These are phyloP conservation scores for Chlorella sp. DNA, from an alignment of 139 green algal genomes.

Conservation along the genomic window DNA sequence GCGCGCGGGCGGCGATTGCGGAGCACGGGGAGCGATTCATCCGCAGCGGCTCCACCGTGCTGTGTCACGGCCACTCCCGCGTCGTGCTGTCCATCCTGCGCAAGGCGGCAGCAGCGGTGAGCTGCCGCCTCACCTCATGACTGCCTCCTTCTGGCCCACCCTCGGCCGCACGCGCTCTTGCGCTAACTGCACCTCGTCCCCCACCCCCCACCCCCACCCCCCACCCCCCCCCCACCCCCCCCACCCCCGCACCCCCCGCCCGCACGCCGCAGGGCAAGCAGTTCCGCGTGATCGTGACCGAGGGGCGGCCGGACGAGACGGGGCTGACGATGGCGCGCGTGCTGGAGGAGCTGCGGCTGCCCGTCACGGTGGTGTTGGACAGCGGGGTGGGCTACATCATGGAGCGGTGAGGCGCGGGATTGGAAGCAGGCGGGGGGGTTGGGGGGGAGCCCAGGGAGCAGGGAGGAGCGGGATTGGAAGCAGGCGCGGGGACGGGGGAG, in stretches of 20 bases:
- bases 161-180: no score
- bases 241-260: no score
- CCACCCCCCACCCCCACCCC: no score
- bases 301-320: constrained; percentile 83
- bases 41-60: constrained; percentile 65
- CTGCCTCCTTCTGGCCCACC: no score
- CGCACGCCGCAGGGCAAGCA: constrained; percentile 73
- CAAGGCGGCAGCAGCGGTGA: constrained; percentile 48
- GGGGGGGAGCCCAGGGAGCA: no score
- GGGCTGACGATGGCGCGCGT: constrained; percentile 75
- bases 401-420: constrained; percentile 46
- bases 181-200: no score
- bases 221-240: no score
- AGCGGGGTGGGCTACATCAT: constrained; percentile 78
- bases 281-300: constrained; percentile 94
- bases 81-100: constrained; percentile 87
- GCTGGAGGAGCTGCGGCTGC: constrained; percentile 75
- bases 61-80: constrained; percentile 89
- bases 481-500: no score
- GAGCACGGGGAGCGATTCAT: constrained; percentile 90
- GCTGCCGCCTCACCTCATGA: neutral
- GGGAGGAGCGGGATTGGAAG: no score
- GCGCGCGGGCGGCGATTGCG: constrained; percentile 83
- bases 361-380: constrained; percentile 86
- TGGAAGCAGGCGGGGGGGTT: neutral